Evolutionary conservation across 2,329 filamentous ascomycete species (phyloP).

Genomic region (Sarocladium kiliense): DNA sequence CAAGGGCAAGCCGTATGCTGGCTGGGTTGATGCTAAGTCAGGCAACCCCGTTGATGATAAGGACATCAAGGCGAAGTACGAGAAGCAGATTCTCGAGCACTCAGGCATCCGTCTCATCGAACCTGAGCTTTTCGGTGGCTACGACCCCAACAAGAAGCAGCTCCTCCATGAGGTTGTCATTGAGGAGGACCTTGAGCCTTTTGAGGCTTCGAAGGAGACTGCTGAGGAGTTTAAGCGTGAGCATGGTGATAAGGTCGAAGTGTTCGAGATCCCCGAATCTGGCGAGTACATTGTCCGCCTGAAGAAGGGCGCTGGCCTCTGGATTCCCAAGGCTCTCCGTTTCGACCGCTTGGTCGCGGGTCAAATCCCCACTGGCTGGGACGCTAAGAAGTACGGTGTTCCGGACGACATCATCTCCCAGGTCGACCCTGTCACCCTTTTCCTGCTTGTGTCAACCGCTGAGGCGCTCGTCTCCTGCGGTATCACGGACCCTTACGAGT

Average conservation of each 20-base stretch:
- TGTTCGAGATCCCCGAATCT: conserved; percentile 90
- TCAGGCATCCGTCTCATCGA: conserved; percentile 96
- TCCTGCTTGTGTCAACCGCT: conserved; percentile 87
- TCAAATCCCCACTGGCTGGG: conserved; percentile 95
- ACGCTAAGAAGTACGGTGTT: conserved; percentile 91
- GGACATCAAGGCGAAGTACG: conserved; percentile 95
- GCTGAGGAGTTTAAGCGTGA: conserved; percentile 96
- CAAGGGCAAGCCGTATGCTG: conserved; percentile 94
- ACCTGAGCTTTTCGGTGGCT: conserved; percentile 92
- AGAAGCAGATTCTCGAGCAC: conserved; percentile 94
- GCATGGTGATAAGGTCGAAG: conserved; percentile 95
- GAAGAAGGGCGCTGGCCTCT: conserved; percentile 89
- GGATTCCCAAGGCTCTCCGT: conserved; percentile 94
- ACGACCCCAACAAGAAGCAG: conserved; percentile 98
- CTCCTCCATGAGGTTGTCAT: conserved; percentile 96
- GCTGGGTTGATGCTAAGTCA: conserved; percentile 93
- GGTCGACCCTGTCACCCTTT: conserved; percentile 94
- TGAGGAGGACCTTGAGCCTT: conserved; percentile 93
- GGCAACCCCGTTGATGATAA: conserved; percentile 96
- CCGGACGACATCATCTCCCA: conserved; percentile 97
- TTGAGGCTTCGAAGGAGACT: conserved; percentile 95
- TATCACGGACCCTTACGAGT: conserved; percentile 98
- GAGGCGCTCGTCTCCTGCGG: conserved; percentile 87
- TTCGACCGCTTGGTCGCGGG: conserved; percentile 97
- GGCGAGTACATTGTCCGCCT: conserved; percentile 92